Base-by-base conservation (phyloP, 2,329 filamentous ascomycete species). In the Colletotrichum tofieldiae region DNA sequence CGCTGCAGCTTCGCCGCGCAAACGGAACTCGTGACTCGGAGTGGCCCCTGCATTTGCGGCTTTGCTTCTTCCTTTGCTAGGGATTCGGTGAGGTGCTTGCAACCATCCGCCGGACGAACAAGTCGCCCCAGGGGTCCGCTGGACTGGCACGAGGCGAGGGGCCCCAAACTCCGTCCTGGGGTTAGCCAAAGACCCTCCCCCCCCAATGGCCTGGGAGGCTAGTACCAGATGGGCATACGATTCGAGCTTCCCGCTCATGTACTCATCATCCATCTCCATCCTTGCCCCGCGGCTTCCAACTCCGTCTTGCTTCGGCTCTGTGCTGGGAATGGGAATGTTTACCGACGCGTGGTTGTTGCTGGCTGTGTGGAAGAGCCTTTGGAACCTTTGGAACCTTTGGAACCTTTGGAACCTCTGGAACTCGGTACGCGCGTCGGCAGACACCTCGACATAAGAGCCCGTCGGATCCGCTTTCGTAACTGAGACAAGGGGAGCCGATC, bases 171-270 rank as follows among this genome's bases (percentile, higher is more conserved):
- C 62, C 55, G 62, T 54, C 54, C 47, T 55, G 47, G 56, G 54
- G n/a, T 26, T 54, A 41, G 39, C 26, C 12, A 35, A 32, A 54
- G 29, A 23, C 20, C 29, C 23, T 26, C 23, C 23, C 23, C 23
- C 23, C 23, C 29, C 29, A 32, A 32, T 32, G 29, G 29, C 29
- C 29, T 26, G 63, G 32, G 41, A 37, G 20, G 47, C 55, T 67
- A 51, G 63, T 55, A 61, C 67, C 23, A 67, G 39, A 67, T 37
- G n/a, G 63, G 67, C 39, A 67, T 61, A 12, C 18, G n/a, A 67
- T 71, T 61, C 67, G 67, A 67, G 47, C 26, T 32, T 61, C 29
- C 26, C 39, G 16, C 55, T 41, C 39, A 61, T 56, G 16, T 71
- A 41, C 47, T 56, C 45, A 65, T 69, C 60, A 59, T 69, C 67